Evolutionary conservation across 306 rosid genomes (phyloP), one percentile per base, ranked within the genome.

Genomic region (Lagenaria siceraria): DNA sequence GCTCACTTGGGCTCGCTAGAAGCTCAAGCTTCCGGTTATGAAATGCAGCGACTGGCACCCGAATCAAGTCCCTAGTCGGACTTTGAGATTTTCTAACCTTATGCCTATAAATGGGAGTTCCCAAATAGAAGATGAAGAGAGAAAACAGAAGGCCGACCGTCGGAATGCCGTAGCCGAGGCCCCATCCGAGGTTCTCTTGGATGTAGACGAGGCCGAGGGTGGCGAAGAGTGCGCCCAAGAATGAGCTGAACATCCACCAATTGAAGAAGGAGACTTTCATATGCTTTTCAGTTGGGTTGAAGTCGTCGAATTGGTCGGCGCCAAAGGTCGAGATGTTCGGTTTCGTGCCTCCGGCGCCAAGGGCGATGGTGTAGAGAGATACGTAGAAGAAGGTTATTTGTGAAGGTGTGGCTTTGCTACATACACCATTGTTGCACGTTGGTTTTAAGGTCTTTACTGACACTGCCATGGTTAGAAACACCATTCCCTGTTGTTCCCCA

Each of bases 251-350:
- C 80, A 84, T 78, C 96, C 97, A 92, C 96, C 96, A 92, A 79
- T 90, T 92, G 89, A 92, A 92, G 84, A 84, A 92, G 5, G 97
- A 92, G 8, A 80, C 96, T 77, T 90, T 92, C 4, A 78, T 80
- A 78, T 77, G 49, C 70, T 83, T 90, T 69, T 92, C 97, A 0
- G 22, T 19, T 5, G 86, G 84, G 48, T 79, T 78, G 74, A 77
- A 90, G 43, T 92, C 97, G 36, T 92, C 97, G 48, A 90, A 92
- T 66, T 92, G 97, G 83, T 91, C 97, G 7, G 96, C 97, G 0
- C 97, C 97, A 48, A 90, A 87, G 13, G 93, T 92, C 2, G 97
- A 88, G 62, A 90, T 87, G 36, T 90, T 90, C 22, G 93, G 97
- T 55, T 92, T 92, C 17, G 87, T 82, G 10, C 90, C 89, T 2